Percentiles rank a stretch among this genome's conserved stretches.
phyloP scores from a whole-genome alignment of 805 yeast genomes.

The Pichia sporocuriosa region DNA sequence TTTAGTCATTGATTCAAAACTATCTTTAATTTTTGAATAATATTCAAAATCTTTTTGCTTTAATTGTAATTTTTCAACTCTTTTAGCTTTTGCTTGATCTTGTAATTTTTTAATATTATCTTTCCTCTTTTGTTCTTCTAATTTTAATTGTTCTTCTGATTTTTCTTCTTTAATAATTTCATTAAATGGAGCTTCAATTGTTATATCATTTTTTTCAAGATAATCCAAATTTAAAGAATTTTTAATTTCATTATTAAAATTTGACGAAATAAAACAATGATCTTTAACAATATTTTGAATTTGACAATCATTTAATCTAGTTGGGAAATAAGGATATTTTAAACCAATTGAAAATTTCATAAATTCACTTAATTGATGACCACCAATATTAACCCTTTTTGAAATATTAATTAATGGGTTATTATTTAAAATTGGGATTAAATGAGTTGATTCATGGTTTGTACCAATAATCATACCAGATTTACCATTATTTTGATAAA shows the following conservation, averaged over 20 bases:
- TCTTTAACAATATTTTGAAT: slow-evolving; percentile 63
- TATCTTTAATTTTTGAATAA: slow-evolving; percentile 51
- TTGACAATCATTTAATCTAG: slow-evolving; percentile 57
- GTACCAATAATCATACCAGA: slow-evolving; percentile 75
- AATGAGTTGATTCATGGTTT: slow-evolving; percentile 75
- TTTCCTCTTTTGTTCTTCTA: slow-evolving; percentile 69
- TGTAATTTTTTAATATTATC: slow-evolving; percentile 87
- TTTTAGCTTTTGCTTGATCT: slow-evolving; percentile 82
- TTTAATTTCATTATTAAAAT: slow-evolving; percentile 60
- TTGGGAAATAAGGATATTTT: slow-evolving; percentile 90
- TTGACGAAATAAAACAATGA: slow-evolving; percentile 67
- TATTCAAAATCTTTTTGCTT: slow-evolving; percentile 76
- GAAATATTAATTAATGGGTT: slow-evolving; percentile 57
- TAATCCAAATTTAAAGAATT: slow-evolving; percentile 51
- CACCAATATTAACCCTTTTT: slow-evolving; percentile 90
- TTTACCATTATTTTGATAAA: slow-evolving; percentile 49
- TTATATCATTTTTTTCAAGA: slow-evolving; percentile 63
- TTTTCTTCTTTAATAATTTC: slow-evolving; percentile 64
- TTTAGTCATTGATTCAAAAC: slow-evolving; percentile 43
- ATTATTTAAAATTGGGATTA: slow-evolving; percentile 77
- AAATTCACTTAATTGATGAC: slow-evolving; percentile 61
- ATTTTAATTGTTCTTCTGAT: slow-evolving; percentile 72
- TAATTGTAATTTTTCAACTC: slow-evolving; percentile 73
- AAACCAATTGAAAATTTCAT: slow-evolving; percentile 57
- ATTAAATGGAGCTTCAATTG: slow-evolving; percentile 75